Base-by-base conservation (phyloP, 192 early-diverging fungal species). In the Dissophora globulifera region DNA sequence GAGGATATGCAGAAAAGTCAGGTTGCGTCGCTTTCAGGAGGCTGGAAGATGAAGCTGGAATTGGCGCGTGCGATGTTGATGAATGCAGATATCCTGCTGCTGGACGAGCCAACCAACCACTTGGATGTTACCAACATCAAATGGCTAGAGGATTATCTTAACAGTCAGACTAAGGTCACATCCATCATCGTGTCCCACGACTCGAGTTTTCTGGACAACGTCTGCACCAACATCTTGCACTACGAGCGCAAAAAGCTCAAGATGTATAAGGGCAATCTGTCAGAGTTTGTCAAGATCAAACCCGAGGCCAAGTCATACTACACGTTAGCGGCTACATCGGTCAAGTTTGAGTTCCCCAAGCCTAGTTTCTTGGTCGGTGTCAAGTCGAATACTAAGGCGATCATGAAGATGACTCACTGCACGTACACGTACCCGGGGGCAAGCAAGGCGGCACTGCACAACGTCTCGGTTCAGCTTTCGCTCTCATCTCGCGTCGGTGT, bases 81-180 rank as follows among this genome's bases (percentile, higher is more conserved):
- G 68, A 89, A 93, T 30, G 93, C 96, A 9, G 94, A 94, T 59
- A 90, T 98, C 33, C 82, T 98, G 42, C 86, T 98, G 31, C 81
- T 98, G 43, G 96, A 98, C 80, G 95, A 98, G 83, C 96, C 96
- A 22, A 98, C 93, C 13, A 94, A 94, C 78, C 93, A 94, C 75
- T 83, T 94, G 88, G 93, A 94, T 69, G 85, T 90, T 19, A 71
- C 58, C 38, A 93, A 92, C 64, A 85, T 93, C 50, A 86, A 86
- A 52, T 94, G 93, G 93, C 65, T 94, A 3, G 87, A 89, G 61
- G 83, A 93, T 32, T 93, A 92, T 71, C 82, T 94, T 17, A 84
- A 81, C 54, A 57, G 76, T 49, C 84, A 90, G 54, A 86, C 76
- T n/a, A 78, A 86, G 25, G 81, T 93, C 57, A 94, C 92, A 0